Base-by-base conservation (phyloP, 345 rosid genomes). In the Acer yangbiense region DNA sequence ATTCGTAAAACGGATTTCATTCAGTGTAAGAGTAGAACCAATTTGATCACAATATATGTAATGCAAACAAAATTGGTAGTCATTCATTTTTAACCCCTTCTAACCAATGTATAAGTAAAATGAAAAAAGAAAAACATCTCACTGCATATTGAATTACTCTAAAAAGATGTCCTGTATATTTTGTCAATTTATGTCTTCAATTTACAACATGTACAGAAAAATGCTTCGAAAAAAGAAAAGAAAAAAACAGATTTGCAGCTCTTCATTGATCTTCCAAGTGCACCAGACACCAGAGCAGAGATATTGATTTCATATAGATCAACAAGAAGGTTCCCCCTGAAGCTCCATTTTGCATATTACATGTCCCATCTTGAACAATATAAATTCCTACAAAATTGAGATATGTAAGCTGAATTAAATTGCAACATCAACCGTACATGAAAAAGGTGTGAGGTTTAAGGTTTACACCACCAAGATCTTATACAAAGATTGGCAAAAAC, bases 281-380 rank as follows among this genome's bases (percentile, higher is more conserved):
- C 2, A 27, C 4, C 39, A 0, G 20, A 3, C 44, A 17, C 48
- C 23, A 43, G 68, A 71, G 58, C 39, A 7, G 23, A 9, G 25
- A 20, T 32, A 73, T 2, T 35, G n/a, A 67, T 85, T n/a, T n/a
- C n/a, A n/a, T n/a, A n/a, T n/a, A n/a, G n/a, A n/a, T n/a, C n/a
- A n/a, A n/a, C n/a, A n/a, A n/a, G n/a, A n/a, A n/a, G n/a, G n/a
- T n/a, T 85, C 82, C 84, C 92, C 97, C 63, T 86, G 74, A 20
- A 85, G 88, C 85, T 93, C 95, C 98, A 90, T 89, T 84, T 87
- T 86, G 88, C 83, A 76, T 75, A 93, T 77, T 64, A 87, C 66
- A 79, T 90, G 90, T 82, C 91, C 98, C 86, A 97, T 89, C 92
- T 93, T 97, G 62, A 89, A 91, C 70, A 90, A 64, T 78, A 95